phyloP scores from a whole-genome alignment of 2,329 filamentous ascomycete species.

The Davidsoniella neocaledoniae region DNA sequence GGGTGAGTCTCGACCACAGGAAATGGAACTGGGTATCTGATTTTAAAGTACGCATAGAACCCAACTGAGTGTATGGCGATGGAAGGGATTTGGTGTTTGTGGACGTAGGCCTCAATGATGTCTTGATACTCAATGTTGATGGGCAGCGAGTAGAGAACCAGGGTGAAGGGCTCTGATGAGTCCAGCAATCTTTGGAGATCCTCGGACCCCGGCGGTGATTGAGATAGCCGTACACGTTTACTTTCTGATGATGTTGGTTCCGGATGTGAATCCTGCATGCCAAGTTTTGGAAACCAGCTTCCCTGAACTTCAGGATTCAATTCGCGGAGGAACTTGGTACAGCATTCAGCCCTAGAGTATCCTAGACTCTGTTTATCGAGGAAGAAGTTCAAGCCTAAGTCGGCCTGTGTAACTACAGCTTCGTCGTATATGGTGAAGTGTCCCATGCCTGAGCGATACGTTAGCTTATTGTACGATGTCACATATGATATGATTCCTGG shows the following conservation, averaged over 20 bases:
- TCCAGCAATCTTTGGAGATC: conserved; percentile 24
- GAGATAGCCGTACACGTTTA: conserved; percentile 9
- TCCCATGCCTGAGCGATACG: conserved; percentile 50
- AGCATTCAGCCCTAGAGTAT: conserved; percentile 60
- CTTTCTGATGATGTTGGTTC: conserved; percentile 1
- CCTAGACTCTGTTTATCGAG: conserved; percentile 65
- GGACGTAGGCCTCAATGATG: conserved; percentile 30
- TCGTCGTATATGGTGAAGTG: conserved; percentile 83
- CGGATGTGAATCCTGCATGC: conserved; percentile 20
- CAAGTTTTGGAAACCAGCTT: conserved; percentile 39
- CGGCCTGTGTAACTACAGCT: conserved; percentile 56
- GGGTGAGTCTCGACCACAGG: conserved; percentile 94
- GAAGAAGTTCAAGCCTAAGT: conserved; percentile 95
- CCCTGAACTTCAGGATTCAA: conserved; percentile 86
- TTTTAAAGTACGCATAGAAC: conserved; percentile 80
- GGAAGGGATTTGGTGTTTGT: conserved; percentile 48
- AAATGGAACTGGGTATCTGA: conserved; percentile 61
- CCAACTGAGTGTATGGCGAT: conserved; percentile 78
- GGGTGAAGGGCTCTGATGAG: conserved; percentile 28
- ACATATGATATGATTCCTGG: neutral
- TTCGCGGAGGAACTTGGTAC: conserved; percentile 61
- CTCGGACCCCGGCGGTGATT: conserved; percentile 15
- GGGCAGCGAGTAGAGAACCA: conserved; percentile 38
- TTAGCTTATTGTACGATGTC: neutral
- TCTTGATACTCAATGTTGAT: conserved; percentile 27